Conservation (phyloP, 2,329 filamentous ascomycete genomes). For the Tolypocladium guangdongense region DNA sequence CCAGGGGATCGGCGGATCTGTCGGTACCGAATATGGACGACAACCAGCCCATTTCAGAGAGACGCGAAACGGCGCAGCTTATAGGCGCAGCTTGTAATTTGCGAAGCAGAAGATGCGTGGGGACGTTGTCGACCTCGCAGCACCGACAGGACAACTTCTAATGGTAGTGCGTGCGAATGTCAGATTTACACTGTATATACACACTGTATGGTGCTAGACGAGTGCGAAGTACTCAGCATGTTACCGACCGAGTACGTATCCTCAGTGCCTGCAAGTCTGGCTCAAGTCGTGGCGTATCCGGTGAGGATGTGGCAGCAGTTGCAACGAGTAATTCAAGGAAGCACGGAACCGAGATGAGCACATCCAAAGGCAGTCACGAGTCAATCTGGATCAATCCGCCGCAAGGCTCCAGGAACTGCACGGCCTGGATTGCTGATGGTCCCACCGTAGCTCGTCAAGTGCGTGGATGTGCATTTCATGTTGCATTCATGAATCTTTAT, state of each 20-base stretch:
- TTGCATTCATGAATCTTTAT: conserved; percentile 31
- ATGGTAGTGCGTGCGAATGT: neutral
- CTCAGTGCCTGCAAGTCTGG: neutral
- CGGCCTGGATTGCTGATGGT: neutral
- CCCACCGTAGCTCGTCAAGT: neutral
- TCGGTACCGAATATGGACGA: conserved; percentile 40
- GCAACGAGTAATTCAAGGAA: neutral
- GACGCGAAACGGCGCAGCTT: neutral
- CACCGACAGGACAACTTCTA: too few species aligned
- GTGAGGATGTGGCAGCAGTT: too few species aligned
- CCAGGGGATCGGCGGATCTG: conserved; percentile 45
- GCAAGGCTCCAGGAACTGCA: neutral
- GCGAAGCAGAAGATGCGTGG: neutral
- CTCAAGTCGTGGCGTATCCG: neutral
- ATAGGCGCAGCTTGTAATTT: too few species aligned
- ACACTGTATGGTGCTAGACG: neutral
- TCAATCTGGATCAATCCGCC: neutral
- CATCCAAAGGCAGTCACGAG: neutral
- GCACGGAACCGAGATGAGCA: neutral
- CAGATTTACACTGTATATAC: neutral
- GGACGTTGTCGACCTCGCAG: too few species aligned
- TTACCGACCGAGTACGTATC: too few species aligned
- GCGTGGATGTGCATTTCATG: conserved; percentile 1
- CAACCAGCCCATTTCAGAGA: conserved; percentile 43
- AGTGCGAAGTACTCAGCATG: too few species aligned